These are phyloP conservation scores for Lachnellula subtilissima DNA, from an alignment of 2,329 filamentous ascomycete species.

Conservation along the genomic window DNA sequence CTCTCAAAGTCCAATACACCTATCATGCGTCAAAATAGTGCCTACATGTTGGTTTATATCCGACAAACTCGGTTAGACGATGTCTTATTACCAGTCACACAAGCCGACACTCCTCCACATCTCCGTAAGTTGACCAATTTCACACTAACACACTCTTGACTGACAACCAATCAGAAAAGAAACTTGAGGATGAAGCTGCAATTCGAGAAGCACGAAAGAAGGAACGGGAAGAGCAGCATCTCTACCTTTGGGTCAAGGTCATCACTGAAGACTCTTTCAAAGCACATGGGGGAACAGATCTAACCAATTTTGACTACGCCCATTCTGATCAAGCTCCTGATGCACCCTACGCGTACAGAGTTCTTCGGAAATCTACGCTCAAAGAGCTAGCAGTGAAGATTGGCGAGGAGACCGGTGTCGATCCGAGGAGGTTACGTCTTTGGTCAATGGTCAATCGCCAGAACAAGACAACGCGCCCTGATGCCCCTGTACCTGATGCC, in stretches of 20 bases:
- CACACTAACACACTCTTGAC: constrained; percentile 16
- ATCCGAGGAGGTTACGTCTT: constrained; percentile 68
- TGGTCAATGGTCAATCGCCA: constrained; percentile 99
- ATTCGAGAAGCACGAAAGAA: constrained; percentile 72
- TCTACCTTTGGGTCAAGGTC: constrained; percentile 82
- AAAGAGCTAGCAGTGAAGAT: constrained; percentile 68
- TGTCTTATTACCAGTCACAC: constrained; percentile 70
- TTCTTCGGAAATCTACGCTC: constrained; percentile 71
- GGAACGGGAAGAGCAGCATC: constrained; percentile 88
- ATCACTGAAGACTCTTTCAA: constrained; percentile 79
- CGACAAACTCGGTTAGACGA: constrained; percentile 80
- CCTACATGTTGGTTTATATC: constrained; percentile 99
- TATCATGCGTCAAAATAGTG: constrained; percentile 68
- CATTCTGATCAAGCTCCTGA: constrained; percentile 51
- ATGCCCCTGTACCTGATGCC: constrained; percentile 75
- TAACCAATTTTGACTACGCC: constrained; percentile 63
- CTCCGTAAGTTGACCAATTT: constrained; percentile 52
- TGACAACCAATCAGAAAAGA: constrained; percentile 49
- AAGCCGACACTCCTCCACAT: constrained; percentile 75
- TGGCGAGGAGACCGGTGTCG: constrained; percentile 63
- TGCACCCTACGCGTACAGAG: constrained; percentile 65
- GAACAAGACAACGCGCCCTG: constrained; percentile 91
- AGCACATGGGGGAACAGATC: constrained; percentile 76
- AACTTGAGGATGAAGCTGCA: constrained; percentile 77
- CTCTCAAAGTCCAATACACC: constrained; percentile 50